Conservation (phyloP, 2,329 filamentous ascomycete species). For the Teratosphaeria destructans region DNA sequence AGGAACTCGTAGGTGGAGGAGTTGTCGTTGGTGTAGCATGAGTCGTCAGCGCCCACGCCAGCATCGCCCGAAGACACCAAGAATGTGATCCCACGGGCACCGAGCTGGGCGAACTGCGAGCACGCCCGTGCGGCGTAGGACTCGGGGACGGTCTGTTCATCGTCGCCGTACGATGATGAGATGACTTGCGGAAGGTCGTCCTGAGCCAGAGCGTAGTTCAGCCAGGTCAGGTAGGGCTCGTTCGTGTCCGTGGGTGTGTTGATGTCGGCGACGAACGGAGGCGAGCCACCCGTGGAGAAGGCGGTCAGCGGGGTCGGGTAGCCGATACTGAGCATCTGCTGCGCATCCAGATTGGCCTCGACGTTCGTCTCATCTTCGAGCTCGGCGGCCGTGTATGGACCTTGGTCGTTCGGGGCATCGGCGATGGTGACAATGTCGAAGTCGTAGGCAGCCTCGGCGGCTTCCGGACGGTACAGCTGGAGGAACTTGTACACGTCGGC, state of each 20-base stretch:
- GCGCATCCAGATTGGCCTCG: constrained; percentile 56
- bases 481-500: constrained; percentile 50
- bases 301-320: constrained; percentile 45
- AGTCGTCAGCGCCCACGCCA: constrained; percentile 41
- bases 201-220: constrained; percentile 48
- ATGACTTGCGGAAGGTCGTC: constrained; percentile 50
- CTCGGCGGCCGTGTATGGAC: constrained; percentile 25
- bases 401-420: constrained; percentile 41
- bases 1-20: constrained; percentile 33
- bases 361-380: constrained; percentile 16
- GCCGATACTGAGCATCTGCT: constrained; percentile 48
- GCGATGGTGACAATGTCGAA: constrained; percentile 51
- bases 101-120: constrained; percentile 53
- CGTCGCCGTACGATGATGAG: constrained; percentile 56
- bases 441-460: constrained; percentile 35
- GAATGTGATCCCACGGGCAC: constrained; percentile 55
- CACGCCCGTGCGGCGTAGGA: constrained; percentile 54
- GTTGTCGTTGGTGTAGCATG: constrained; percentile 37
- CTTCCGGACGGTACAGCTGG: constrained; percentile 42
- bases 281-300: constrained; percentile 51
- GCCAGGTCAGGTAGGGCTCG: constrained; percentile 57
- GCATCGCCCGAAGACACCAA: constrained; percentile 53
- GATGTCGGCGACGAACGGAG: constrained; percentile 41
- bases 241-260: constrained; percentile 45
- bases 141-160: constrained; percentile 52